A percentile compares a stretch with the other conserved stretches of the same genome.
Evolutionary conservation across 305 asterid genomes (phyloP).

Genomic region (Andrographis paniculata): DNA sequence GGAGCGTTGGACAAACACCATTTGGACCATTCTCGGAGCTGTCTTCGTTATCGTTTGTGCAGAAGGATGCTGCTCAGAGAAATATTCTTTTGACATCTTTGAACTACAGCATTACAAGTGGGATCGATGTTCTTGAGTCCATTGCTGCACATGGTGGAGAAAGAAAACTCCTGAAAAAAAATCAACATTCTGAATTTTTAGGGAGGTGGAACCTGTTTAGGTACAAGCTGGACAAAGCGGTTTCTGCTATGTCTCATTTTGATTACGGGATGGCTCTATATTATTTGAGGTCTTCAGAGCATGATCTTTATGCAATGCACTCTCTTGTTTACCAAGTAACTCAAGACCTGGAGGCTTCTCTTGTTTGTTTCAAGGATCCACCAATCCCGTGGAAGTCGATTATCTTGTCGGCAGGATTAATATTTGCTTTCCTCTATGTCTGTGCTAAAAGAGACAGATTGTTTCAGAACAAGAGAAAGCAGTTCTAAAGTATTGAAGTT

Average conservation of each 20-base stretch:
- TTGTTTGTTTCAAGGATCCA: conserved; percentile 82
- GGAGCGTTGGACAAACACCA: conserved; percentile 94
- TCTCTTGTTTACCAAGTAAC: conserved; percentile 67
- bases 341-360: conserved; percentile 80
- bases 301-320: conserved; percentile 75
- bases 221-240: conserved; percentile 80
- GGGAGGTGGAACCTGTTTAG: conserved; percentile 84
- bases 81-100: conserved; percentile 65
- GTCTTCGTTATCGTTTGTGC: conserved; percentile 70
- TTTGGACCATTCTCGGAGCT: conserved; percentile 92
- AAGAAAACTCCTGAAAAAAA: conserved; percentile 54
- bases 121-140: conserved; percentile 71
- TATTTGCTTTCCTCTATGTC: conserved; percentile 40
- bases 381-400: conserved; percentile 81
- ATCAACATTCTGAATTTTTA: conserved; percentile 43
- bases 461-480: conserved; percentile 84
- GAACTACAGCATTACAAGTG: conserved; percentile 66
- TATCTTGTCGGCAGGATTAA: conserved; percentile 40
- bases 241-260: conserved; percentile 78
- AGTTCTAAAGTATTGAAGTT: conserved; percentile 44
- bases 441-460: conserved; percentile 58
- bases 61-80: conserved; percentile 92
- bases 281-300: conserved; percentile 73
- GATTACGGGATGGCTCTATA: conserved; percentile 77
- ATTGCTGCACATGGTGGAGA: conserved; percentile 80